Base-by-base conservation (phyloP, 208 protist species). In the Herpetomonas muscarum region DNA sequence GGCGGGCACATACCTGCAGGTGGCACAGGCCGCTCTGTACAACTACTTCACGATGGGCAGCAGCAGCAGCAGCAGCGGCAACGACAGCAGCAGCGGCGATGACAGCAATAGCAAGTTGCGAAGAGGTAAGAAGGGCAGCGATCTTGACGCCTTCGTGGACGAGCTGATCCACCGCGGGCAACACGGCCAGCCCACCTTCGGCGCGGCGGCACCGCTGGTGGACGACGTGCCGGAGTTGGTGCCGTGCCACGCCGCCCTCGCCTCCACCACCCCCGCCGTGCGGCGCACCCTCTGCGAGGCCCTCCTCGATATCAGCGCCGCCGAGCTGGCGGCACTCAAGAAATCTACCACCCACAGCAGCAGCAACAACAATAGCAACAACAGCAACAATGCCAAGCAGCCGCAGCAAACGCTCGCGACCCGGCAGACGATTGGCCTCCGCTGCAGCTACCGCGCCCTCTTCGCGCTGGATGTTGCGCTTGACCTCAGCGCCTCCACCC, bases 381-480 rank as follows among this genome's bases (percentile, higher is more conserved):
- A 9, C 41, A 24, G 41, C 41, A n/a, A n/a, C n/a, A n/a, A n/a
- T n/a, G n/a, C n/a, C n/a, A n/a, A n/a, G n/a, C n/a, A n/a, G n/a
- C n/a, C n/a, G n/a, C n/a, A 6, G 29, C 29, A 19, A 3, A 36
- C 26, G 15, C 17, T 32, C 15, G 48, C 24, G 44, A 26, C 2
- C 1, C 39, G 46, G 15, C 72, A 79, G 48, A 52, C 55, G 24
- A 29, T 56, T 19, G 60, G 61, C 13, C 55, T 87, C 44, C 68
- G 69, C 55, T 70, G 61, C 13, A 69, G 70, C 12, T 84, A 87
- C 37, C 76, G 80, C 17, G 39, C 68, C 0, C 52, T 83, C 3
- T 66, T 87, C n/a, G 80, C 74, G 17, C 71, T 87, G 32, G 54
- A 55, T 1, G 63, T 87, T 15, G 55, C 70, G 22, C 45, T 47